These are phyloP conservation scores for Coprinopsis marcescibilis DNA, from an alignment of 768 basidiomycete genomes.

Conservation along the genomic window DNA sequence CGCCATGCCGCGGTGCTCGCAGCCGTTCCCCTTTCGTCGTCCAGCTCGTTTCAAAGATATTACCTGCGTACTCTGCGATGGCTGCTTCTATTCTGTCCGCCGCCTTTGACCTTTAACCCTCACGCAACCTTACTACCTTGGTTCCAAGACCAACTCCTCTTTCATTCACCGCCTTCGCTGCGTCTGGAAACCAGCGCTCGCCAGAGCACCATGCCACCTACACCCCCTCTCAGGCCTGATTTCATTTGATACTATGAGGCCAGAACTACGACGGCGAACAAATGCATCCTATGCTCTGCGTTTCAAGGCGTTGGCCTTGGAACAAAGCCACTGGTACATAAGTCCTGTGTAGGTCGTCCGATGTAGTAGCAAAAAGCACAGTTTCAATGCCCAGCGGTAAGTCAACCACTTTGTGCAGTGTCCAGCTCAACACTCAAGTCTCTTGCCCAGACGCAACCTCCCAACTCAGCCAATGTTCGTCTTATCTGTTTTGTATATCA, in stretches of 20 bases:
- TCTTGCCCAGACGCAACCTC: conserved; percentile 14
- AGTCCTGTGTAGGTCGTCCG: neutral
- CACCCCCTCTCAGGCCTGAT: neutral
- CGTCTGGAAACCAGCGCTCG: neutral
- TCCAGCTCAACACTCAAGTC: neutral
- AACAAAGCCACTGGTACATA: neutral
- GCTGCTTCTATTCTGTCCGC: too few species aligned
- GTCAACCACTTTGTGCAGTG: conserved; percentile 14
- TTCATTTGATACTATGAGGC: neutral
- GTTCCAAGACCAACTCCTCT: neutral
- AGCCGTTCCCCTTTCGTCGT: too few species aligned
- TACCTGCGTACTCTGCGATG: too few species aligned
- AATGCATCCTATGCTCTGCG: neutral
- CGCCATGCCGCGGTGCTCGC: too few species aligned
- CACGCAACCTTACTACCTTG: too few species aligned
- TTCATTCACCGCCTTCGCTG: conserved; percentile 1
- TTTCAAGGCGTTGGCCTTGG: conserved; percentile 6
- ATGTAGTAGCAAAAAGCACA: neutral
- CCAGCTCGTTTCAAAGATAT: too few species aligned
- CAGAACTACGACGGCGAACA: neutral
- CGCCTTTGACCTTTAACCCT: too few species aligned
- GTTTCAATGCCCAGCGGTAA: conserved; percentile 3
- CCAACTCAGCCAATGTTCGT: conserved; percentile 32
- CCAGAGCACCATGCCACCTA: neutral
- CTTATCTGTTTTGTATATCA: neutral